Conservation (phyloP, 2,329 filamentous ascomycete species). For the Aureobasidium leucospermi region DNA sequence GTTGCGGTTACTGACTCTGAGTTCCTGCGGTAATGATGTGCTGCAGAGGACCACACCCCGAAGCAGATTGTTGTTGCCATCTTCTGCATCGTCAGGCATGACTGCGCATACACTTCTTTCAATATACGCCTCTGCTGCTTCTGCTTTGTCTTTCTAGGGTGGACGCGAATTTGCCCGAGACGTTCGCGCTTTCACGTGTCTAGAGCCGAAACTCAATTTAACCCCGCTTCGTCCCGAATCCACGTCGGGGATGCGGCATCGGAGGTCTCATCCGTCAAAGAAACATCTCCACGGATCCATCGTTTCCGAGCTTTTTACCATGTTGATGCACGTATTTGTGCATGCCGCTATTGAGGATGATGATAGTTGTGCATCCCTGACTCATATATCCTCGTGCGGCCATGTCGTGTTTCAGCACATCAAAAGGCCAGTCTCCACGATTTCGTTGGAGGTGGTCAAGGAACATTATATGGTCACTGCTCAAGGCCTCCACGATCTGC, state of each 20-base stretch:
- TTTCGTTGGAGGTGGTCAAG: background rate
- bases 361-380: too few species aligned
- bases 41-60: conserved; percentile 4
- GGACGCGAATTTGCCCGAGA: background rate
- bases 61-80: background rate
- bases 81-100: conserved; percentile 3
- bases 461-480: background rate
- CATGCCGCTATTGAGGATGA: too few species aligned
- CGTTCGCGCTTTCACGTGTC: background rate
- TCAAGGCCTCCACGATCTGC: background rate
- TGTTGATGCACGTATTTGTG: too few species aligned
- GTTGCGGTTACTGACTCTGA: background rate
- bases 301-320: too few species aligned
- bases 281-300: too few species aligned
- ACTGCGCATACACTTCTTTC: background rate
- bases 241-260: background rate
- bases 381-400: too few species aligned
- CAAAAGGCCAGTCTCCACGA: too few species aligned
- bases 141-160: background rate
- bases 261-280: background rate
- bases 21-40: conserved; percentile 7
- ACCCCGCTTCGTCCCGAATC: background rate
- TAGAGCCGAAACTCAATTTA: background rate
- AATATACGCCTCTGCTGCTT: background rate
- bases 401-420: too few species aligned